Conservation (phyloP, 495 filamentous ascomycete genomes). For the Aspergillus homomorphus region DNA sequence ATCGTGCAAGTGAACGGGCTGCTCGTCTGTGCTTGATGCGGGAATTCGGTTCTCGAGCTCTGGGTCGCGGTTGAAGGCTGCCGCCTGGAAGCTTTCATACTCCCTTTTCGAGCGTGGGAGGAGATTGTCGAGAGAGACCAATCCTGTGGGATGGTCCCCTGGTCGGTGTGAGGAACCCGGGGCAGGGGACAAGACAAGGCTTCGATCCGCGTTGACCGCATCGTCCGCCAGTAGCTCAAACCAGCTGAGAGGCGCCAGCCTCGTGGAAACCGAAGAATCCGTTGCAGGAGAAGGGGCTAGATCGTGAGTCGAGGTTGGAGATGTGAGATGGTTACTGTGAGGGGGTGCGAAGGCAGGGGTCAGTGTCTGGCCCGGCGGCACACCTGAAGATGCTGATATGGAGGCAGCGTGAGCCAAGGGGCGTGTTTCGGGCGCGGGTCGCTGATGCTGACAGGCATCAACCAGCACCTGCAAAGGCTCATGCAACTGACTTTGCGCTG, state of each 20-base stretch:
- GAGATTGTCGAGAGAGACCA: neutral
- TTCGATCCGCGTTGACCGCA: slow-evolving; percentile 27
- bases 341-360: neutral
- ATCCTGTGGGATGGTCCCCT: neutral
- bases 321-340: neutral
- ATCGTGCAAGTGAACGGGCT: slow-evolving; percentile 11
- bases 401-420: neutral
- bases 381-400: neutral
- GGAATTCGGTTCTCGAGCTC: slow-evolving; percentile 17
- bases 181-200: slow-evolving; percentile 25
- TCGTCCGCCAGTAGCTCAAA: slow-evolving; percentile 31
- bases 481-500: slow-evolving; percentile 7
- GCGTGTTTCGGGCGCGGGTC: slow-evolving; percentile 1
- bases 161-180: neutral
- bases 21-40: slow-evolving; percentile 8
- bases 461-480: slow-evolving; percentile 23
- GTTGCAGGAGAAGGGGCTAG: slow-evolving; percentile 25
- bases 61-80: slow-evolving; percentile 22
- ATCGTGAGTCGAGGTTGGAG: slow-evolving; percentile 4
- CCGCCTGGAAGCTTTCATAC: slow-evolving; percentile 29
- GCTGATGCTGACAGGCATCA: slow-evolving; percentile 28
- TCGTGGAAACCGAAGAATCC: slow-evolving; percentile 20
- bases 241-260: slow-evolving; percentile 29
- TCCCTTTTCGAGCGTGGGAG: slow-evolving; percentile 23
- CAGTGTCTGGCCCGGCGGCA: slow-evolving; percentile 2